A percentile compares a stretch with the other conserved stretches of the same genome.
phyloP scores from a whole-genome alignment of 2,329 filamentous ascomycete species.

The Ophiostoma novo-ulmi region DNA sequence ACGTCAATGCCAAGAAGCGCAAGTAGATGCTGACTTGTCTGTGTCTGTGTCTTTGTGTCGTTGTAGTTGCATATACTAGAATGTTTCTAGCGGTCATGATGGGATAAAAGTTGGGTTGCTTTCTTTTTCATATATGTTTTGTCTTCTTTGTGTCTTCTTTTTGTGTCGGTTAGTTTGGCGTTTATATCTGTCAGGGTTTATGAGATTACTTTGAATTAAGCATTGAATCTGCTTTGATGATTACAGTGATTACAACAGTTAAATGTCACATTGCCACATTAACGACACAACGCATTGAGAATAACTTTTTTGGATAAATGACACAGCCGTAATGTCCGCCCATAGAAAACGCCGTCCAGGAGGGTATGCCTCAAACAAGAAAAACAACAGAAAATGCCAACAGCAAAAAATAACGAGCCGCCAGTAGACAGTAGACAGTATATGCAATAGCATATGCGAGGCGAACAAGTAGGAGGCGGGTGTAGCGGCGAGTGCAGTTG shows the following conservation, averaged over 20 bases:
- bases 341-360: not conserved
- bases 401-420: not conserved
- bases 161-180: not conserved
- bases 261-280: not conserved
- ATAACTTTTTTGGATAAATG: constrained; percentile 14
- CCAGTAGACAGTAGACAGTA: not conserved
- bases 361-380: not conserved
- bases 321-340: constrained; percentile 12
- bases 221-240: not conserved
- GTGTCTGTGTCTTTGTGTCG: not conserved
- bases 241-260: not conserved
- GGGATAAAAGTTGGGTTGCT: not conserved
- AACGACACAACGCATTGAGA: not conserved
- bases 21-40: not conserved
- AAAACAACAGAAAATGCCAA: not conserved
- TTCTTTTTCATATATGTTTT: not conserved
- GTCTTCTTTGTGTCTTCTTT: not conserved
- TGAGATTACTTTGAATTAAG: no score
- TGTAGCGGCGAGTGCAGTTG: not conserved
- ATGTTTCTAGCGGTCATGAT: not conserved
- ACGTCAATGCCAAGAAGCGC: constrained; percentile 73
- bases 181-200: not conserved
- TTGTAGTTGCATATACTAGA: not conserved
- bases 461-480: not conserved
- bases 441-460: not conserved